Evolutionary conservation across 768 basidiomycete genomes (phyloP), one percentile per base, ranked within the genome.

Genomic region (Floccularia luteovirens): DNA sequence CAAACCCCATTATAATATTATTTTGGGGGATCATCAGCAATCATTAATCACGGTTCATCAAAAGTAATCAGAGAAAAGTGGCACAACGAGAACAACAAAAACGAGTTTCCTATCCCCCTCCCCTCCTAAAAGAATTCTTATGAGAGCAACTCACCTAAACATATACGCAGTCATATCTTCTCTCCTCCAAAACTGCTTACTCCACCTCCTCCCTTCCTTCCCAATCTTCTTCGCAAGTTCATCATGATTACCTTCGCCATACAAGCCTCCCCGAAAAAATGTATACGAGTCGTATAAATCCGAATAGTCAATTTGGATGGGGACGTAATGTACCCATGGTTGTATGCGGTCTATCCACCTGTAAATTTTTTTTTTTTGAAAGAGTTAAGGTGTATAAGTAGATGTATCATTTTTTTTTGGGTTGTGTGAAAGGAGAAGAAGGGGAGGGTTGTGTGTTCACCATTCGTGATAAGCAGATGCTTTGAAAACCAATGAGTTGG

Each of bases 321-420:
- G 82, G 0, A 83, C 70, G 48, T 82, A 84, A 50, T 83, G 81
- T 1, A 82, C 70, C 80, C 81, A 83, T 0, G 80, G 75, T 39
- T 69, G 70, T 35, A 74, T 61, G 16, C 75, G 67, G 27, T 77
- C 74, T 8, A 58, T 58, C 47, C 62, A 78, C 75, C 74, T 75
- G 17, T 7, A 16, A 23, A 12, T 5, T 20, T 30, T 14, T 22
- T 24, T 12, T 21, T 28, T 14, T 19, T 31, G 17, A 38, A 20
- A 10, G 36, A 4, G 24, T 37, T 36, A 27, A 11, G 24, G 7
- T 27, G 10, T 19, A n/a, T 3, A 20, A 41, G 16, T 13, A 13
- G 31, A n/a, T n/a, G n/a, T n/a, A n/a, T n/a, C n/a, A n/a, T n/a
- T n/a, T n/a, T n/a, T n/a, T n/a, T n/a, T n/a, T n/a, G n/a, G n/a